These are phyloP conservation scores for Litsea cubeba DNA, from an alignment of 164 flowering plant species.

Conservation along the genomic window DNA sequence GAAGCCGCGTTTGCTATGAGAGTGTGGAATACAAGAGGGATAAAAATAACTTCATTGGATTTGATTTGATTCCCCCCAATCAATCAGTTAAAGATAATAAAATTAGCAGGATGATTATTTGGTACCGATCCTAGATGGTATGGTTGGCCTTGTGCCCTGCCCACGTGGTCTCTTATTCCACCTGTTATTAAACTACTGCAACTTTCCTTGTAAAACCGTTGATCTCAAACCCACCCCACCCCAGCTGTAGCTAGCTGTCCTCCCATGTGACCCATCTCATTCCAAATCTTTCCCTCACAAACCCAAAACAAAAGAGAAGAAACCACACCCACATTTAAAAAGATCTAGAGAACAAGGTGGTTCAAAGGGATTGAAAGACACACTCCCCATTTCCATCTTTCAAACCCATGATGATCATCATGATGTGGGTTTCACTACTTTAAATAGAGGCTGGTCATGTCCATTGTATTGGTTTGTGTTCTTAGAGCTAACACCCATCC, in stretches of 20 bases:
- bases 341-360: neutral
- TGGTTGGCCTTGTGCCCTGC: no score
- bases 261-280: slow-evolving; percentile 58
- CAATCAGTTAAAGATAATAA: no score
- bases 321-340: neutral
- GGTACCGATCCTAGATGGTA: no score
- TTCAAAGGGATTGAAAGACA: neutral
- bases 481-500: neutral
- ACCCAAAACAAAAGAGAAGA: neutral
- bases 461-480: no score
- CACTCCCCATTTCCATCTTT: neutral
- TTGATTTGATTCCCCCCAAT: no score
- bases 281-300: slow-evolving; percentile 2
- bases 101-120: no score
- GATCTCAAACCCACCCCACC: slow-evolving; percentile 21
- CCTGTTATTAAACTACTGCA: slow-evolving; percentile 40
- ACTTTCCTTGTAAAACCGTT: slow-evolving; percentile 44
- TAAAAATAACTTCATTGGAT: no score
- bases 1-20: no score
- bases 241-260: slow-evolving; percentile 87
- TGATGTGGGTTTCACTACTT: neutral
- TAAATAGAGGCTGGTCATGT: no score
- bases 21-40: no score
- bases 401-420: neutral
- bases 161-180: slow-evolving; percentile 77